These are phyloP conservation scores for Colletotrichum sp. DNA, from an alignment of 2,329 filamentous ascomycete genomes.

Conservation along the genomic window DNA sequence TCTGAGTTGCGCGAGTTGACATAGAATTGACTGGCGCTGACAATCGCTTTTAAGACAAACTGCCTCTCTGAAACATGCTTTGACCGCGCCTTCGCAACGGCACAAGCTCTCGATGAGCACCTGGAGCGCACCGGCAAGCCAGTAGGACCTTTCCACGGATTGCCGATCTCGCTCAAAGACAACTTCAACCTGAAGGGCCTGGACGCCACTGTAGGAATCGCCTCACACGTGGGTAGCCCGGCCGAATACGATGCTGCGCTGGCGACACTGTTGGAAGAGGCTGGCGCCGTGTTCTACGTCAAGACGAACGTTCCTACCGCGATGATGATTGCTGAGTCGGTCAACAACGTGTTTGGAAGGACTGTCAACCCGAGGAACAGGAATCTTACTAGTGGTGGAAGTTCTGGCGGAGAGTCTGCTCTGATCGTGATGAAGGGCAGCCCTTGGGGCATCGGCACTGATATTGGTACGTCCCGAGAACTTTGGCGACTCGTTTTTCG, in stretches of 20 bases:
- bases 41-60: slow-evolving; percentile 39
- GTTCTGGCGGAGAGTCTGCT: slow-evolving; percentile 71
- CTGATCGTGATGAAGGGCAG: slow-evolving; percentile 64
- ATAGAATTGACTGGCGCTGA: not conserved
- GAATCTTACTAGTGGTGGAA: slow-evolving; percentile 65
- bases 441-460: slow-evolving; percentile 66
- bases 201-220: slow-evolving; percentile 67
- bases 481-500: rapidly evolving
- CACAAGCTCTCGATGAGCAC: slow-evolving; percentile 54
- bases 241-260: slow-evolving; percentile 47
- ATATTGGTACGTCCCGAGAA: slow-evolving; percentile 48
- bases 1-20: no score
- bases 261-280: slow-evolving; percentile 44
- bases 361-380: slow-evolving; percentile 68
- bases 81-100: slow-evolving; percentile 53
- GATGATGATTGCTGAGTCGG: slow-evolving; percentile 72
- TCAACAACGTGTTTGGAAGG: slow-evolving; percentile 69
- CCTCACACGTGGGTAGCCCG: slow-evolving; percentile 64
- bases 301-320: slow-evolving; percentile 66
- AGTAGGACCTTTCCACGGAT: slow-evolving; percentile 68
- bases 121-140: slow-evolving; percentile 49
- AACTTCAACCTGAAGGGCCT: slow-evolving; percentile 68
- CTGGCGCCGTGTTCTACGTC: slow-evolving; percentile 60
- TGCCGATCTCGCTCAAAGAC: slow-evolving; percentile 73
- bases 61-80: slow-evolving; percentile 62